Base-by-base conservation (phyloP, 2,329 filamentous ascomycete species). In the Passalora sequoiae region DNA sequence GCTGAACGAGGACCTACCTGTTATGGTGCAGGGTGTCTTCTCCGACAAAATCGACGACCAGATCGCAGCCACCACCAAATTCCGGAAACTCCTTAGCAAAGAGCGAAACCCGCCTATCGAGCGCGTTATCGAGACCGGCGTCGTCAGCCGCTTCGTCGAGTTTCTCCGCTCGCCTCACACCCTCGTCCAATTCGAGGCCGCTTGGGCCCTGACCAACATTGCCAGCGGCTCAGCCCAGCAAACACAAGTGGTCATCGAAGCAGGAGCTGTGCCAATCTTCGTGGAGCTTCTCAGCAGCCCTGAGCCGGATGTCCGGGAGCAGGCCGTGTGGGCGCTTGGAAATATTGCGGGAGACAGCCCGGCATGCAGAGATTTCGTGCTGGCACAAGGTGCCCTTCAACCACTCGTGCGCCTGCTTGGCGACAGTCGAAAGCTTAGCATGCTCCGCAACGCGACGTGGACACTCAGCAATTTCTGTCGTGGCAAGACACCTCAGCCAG, bases 311-410 rank as follows among this genome's bases (percentile, higher is more conserved):
- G 92, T 98, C 32, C 80, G 92, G 56, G 92, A 98, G 71, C 92
- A 98, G 71, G 92, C 92, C 45, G 92, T 98, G 43, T 98, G 92
- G 92, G 92, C 92, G 32, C 76, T 98, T 42, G 92, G 92, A 64
- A 98, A 98, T 73, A 98, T 98, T 71, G 92, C 92, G 54, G 92
- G 92, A 71, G 92, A 98, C 68, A 97, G 91, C 75, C 92, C 92
- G 53, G 83, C 88, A 62, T 98, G 92, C 80, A 84, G 92, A 62
- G 92, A 98, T 69, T 98, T 94, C 66, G 92, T 98, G 48, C 78
- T 98, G 45, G 83, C 83, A 67, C 88, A 86, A 55, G 89, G 89
- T 60, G 92, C 92, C 51, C 80, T 98, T 40, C 88, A 88, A 68
- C 92, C 92, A 40, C 78, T 98, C 44, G 80, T 98, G 44, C 80